Evolutionary conservation across 2,329 filamentous ascomycete species (phyloP).

Genomic region (Cladosporium sp.): DNA sequence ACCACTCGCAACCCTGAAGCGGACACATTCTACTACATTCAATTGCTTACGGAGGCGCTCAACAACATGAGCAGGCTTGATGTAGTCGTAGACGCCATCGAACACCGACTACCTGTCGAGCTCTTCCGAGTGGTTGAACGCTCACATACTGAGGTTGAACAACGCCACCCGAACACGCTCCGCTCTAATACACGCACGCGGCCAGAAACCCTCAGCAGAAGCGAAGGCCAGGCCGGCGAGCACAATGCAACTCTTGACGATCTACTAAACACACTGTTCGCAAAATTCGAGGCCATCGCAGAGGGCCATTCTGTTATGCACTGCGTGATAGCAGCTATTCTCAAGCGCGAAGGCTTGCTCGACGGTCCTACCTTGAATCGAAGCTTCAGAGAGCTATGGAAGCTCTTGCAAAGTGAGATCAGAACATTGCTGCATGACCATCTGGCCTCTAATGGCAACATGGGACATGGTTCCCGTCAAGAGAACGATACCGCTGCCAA

Average conservation of each 20-base stretch:
- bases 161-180: constrained; percentile 83
- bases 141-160: constrained; percentile 90
- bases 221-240: constrained; percentile 31
- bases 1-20: constrained; percentile 90
- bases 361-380: constrained; percentile 70
- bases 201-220: constrained; percentile 10
- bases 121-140: constrained; percentile 92
- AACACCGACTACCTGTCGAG: constrained; percentile 90
- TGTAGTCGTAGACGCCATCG: constrained; percentile 82
- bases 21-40: constrained; percentile 92
- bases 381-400: constrained; percentile 96
- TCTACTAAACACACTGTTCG: constrained; percentile 86
- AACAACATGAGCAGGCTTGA: constrained; percentile 88
- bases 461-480: constrained; percentile 56
- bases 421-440: constrained; percentile 93
- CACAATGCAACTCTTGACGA: constrained; percentile 81
- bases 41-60: constrained; percentile 80
- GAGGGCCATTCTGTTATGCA: constrained; percentile 93
- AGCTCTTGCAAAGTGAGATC: constrained; percentile 96
- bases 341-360: constrained; percentile 70
- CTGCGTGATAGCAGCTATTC: constrained; percentile 84
- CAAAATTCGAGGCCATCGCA: constrained; percentile 95
- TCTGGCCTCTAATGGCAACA: constrained; percentile 85
- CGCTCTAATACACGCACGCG: constrained; percentile 41
- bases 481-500: constrained; percentile 52